phyloP scores from a whole-genome alignment of 441 rosid genomes.

The Omphalea diandra region DNA sequence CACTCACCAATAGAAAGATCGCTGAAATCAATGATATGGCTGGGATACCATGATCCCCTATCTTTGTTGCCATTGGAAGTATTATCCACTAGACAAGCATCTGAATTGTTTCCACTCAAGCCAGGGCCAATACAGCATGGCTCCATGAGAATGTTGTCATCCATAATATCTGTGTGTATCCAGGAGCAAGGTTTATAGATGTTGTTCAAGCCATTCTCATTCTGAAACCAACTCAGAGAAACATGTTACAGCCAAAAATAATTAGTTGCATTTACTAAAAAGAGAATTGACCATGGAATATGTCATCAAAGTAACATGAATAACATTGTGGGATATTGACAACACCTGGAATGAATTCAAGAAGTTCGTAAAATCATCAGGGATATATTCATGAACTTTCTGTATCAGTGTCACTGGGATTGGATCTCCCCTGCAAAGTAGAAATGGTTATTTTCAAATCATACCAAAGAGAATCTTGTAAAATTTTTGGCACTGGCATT shows the following conservation, averaged over 20 bases:
- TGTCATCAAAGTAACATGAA: background rate
- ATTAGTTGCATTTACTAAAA: constrained; percentile 1
- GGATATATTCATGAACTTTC: constrained; percentile 74
- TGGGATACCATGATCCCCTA: constrained; percentile 59
- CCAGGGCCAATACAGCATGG: constrained; percentile 28
- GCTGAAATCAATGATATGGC: constrained; percentile 86
- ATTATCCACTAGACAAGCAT: constrained; percentile 22
- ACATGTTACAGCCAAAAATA: constrained; percentile 14
- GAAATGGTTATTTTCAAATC: constrained; percentile 22
- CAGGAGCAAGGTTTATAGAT: constrained; percentile 64
- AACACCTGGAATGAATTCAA: constrained; percentile 56
- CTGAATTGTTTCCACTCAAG: constrained; percentile 23
- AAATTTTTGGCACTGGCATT: background rate
- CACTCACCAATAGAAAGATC: constrained; percentile 68
- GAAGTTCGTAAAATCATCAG: constrained; percentile 65
- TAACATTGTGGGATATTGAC: constrained; percentile 14
- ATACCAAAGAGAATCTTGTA: background rate
- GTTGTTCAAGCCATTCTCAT: constrained; percentile 36
- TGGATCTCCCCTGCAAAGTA: constrained; percentile 78
- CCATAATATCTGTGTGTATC: constrained; percentile 95
- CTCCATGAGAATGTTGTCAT: constrained; percentile 88
- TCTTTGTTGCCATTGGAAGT: constrained; percentile 34
- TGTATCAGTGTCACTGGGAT: constrained; percentile 64
- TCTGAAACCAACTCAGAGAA: constrained; percentile 42
- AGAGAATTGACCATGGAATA: background rate